Evolutionary conservation across 257 asterid species (phyloP), one percentile per base, ranked within the genome.

Genomic region (Ligustrum vulgare): DNA sequence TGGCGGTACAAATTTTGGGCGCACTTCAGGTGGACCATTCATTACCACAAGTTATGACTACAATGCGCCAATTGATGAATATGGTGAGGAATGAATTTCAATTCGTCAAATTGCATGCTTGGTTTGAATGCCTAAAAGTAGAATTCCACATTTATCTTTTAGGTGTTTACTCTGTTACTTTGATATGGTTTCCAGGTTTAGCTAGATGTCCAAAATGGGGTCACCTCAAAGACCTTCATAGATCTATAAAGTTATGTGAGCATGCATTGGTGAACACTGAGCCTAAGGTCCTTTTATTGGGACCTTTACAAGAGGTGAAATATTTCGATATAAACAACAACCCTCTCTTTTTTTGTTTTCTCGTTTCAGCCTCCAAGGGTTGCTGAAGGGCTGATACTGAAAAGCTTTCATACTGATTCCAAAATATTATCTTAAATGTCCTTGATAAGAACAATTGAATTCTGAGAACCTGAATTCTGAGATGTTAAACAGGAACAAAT

Each of bases 1-100:
- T 81, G 98, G 98, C 22, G 98, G 98, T 39, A 93, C 98, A 49
- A 93, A 93, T 89, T 93, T 93, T 86, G 97, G 97, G 72, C 96
- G 98, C 82, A 91, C 96, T 72, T 78, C 97, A 68, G 98, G 98
- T 80, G 98, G 98, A 58, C 98, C 98, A 56, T 91, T 91, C 85
- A 93, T 93, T 73, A 90, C 97, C 79, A 93, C 97, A 58, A 90
- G 97, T 82, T 93, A 93, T 73, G 98, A 93, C 85, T 93, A 93
- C 78, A 96, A 93, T 82, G 98, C 98, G 35, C 98, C 98, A 60
- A 87, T 93, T 69, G 98, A 93, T 80, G 98, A 93, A 87, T 93
- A 93, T 82, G 98, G 98, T 87, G 76, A 76, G 75, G 63, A 49
- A 33, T 72, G 16, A 15, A 60, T 23, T 58, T 37, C 13, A 34